phyloP scores from a whole-genome alignment of 1,139 yeast genomes.

The Hansenula sp. region DNA sequence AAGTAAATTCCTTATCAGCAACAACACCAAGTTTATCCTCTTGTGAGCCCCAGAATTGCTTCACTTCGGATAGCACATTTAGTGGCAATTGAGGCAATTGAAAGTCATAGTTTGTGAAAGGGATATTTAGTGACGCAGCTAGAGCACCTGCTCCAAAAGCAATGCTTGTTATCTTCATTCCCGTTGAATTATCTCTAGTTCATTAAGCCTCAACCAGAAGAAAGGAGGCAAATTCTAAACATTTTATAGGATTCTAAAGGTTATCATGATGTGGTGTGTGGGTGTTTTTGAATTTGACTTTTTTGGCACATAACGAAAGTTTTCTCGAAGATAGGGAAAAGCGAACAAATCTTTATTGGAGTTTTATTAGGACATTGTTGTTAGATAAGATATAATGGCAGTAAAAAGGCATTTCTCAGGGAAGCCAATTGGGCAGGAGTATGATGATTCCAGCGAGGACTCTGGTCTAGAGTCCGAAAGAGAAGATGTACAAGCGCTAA shows the following conservation, averaged over 20 bases:
- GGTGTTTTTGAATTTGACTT: neutral
- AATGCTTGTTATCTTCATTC: neutral
- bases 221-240: no score
- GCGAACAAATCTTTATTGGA: no score
- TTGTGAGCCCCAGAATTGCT: neutral
- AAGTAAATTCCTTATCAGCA: neutral
- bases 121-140: neutral
- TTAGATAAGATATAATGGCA: slow-evolving; percentile 5
- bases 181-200: neutral
- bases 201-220: no score
- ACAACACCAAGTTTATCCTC: neutral
- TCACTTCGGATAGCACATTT: neutral
- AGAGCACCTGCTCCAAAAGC: neutral
- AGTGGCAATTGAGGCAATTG: neutral
- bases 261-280: neutral
- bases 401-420: slow-evolving; percentile 20
- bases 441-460: slow-evolving; percentile 1
- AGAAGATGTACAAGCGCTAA: neutral
- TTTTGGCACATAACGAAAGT: neutral
- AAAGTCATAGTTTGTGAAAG: neutral
- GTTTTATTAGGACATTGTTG: no score
- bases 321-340: neutral
- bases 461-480: slow-evolving; percentile 4
- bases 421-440: slow-evolving; percentile 6
- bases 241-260: no score